Evolutionary conservation across 108 stramenopile species (phyloP).

Genomic region (Nitzschia inconspicua): DNA sequence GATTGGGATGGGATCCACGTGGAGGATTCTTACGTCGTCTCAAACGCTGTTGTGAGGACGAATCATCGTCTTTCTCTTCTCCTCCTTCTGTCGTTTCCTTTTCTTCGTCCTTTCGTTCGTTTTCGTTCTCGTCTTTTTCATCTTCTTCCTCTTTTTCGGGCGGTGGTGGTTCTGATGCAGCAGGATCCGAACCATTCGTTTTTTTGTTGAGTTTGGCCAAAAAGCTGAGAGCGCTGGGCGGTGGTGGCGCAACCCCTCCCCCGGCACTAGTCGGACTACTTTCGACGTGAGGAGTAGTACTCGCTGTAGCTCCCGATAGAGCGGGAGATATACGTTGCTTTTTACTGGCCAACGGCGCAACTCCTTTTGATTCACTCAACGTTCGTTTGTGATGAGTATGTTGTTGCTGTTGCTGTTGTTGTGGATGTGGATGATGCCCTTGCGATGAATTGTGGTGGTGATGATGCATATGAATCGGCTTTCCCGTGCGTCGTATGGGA

Average conservation of each 20-base stretch:
- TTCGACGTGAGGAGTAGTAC: no score
- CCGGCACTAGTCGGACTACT: no score
- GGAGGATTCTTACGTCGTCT: no score
- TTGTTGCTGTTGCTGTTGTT: background rate
- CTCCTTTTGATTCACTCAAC: background rate
- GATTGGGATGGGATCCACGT: no score
- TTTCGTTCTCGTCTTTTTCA: slow-evolving; percentile 6
- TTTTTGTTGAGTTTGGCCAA: slow-evolving; percentile 32
- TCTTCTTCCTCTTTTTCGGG: background rate
- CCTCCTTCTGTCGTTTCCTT: background rate
- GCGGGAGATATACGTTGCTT: no score
- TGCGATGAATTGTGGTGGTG: background rate
- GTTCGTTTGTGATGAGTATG: background rate
- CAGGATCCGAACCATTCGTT: no score
- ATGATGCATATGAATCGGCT: background rate
- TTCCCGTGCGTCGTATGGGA: background rate
- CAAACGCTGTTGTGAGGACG: no score
- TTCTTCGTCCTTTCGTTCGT: background rate
- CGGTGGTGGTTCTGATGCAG: no score
- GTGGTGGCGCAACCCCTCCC: no score
- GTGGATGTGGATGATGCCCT: background rate
- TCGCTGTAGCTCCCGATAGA: no score
- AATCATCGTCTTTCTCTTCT: background rate
- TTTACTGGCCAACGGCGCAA: no score
- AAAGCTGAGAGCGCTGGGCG: slow-evolving; percentile 27